These are phyloP conservation scores for Scleroderma citrinum DNA, from an alignment of 768 basidiomycete species.

Conservation along the genomic window DNA sequence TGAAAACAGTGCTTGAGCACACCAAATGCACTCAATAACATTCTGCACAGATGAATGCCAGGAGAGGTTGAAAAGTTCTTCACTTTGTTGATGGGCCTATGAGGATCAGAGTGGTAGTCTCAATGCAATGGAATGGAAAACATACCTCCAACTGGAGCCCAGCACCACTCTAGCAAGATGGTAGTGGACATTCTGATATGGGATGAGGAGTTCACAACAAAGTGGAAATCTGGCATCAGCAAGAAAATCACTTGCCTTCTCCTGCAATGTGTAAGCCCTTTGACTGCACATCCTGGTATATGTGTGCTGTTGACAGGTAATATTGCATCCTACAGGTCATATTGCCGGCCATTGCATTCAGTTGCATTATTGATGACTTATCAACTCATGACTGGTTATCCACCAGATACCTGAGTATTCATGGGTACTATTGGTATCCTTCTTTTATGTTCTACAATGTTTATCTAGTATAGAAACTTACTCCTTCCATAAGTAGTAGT, in stretches of 20 bases:
- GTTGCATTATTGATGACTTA: too few relatives aligned
- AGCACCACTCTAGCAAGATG: too few relatives aligned
- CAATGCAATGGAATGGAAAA: slow-evolving; percentile 1
- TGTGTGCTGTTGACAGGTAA: too few relatives aligned
- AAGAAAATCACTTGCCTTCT: slow-evolving; percentile 29
- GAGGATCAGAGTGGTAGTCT: not conserved
- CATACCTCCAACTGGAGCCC: too few relatives aligned
- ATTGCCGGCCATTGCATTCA: too few relatives aligned
- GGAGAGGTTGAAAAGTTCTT: slow-evolving; percentile 41
- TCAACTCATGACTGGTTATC: too few relatives aligned
- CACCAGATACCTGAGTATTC: too few relatives aligned
- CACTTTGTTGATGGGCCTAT: slow-evolving; percentile 27
- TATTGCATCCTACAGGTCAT: too few relatives aligned
- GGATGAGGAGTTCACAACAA: slow-evolving; percentile 13
- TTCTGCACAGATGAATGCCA: slow-evolving; percentile 34
- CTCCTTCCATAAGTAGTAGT: too few relatives aligned
- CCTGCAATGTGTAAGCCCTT: slow-evolving; percentile 23
- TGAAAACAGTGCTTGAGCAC: slow-evolving; percentile 26
- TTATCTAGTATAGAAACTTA: too few relatives aligned
- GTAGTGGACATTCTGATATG: not conserved
- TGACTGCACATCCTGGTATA: slow-evolving; percentile 25
- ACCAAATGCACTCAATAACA: slow-evolving; percentile 36
- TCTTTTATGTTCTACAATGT: too few relatives aligned
- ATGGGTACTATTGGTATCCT: too few relatives aligned
- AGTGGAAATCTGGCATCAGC: slow-evolving; percentile 1